phyloP scores from a whole-genome alignment of 768 basidiomycete species.

The Tulasnella calospora region DNA sequence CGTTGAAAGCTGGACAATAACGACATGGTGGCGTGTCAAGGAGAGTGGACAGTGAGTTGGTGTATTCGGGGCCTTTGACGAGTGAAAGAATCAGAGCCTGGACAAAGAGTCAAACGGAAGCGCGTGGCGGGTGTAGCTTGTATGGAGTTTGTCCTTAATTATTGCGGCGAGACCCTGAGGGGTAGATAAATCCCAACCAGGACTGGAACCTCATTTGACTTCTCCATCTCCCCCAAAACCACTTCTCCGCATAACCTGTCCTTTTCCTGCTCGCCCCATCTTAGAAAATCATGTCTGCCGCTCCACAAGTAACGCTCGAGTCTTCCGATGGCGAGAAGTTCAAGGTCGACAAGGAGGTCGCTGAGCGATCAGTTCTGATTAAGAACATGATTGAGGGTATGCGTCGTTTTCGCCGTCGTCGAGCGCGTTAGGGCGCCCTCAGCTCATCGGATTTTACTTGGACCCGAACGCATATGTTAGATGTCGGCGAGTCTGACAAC shows the following conservation, averaged over 20 bases:
- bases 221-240: slow-evolving; percentile 5
- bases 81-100: not conserved
- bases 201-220: not conserved
- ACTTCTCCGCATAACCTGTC: slow-evolving; percentile 7
- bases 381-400: slow-evolving; percentile 99
- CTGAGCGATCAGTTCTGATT: slow-evolving; percentile 92
- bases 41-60: not conserved
- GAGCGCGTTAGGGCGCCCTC: not conserved
- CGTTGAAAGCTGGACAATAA: not conserved
- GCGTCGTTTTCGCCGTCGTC: slow-evolving; percentile 31
- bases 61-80: not conserved
- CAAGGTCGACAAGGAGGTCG: slow-evolving; percentile 87
- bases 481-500: slow-evolving; percentile 91
- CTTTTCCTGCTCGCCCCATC: slow-evolving; percentile 11
- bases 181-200: not conserved
- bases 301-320: slow-evolving; percentile 63
- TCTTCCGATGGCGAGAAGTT: slow-evolving; percentile 97
- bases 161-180: not conserved
- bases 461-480: slow-evolving; percentile 39
- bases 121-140: not conserved
- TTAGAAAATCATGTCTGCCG: slow-evolving; percentile 14
- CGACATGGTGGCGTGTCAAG: not conserved
- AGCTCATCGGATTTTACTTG: not conserved
- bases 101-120: slow-evolving; percentile 6
- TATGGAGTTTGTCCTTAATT: not conserved